A percentile compares a stretch with the other conserved stretches of the same genome.
phyloP scores from a whole-genome alignment of 495 filamentous ascomycete genomes.

The Umbilicaria muhlenbergii region DNA sequence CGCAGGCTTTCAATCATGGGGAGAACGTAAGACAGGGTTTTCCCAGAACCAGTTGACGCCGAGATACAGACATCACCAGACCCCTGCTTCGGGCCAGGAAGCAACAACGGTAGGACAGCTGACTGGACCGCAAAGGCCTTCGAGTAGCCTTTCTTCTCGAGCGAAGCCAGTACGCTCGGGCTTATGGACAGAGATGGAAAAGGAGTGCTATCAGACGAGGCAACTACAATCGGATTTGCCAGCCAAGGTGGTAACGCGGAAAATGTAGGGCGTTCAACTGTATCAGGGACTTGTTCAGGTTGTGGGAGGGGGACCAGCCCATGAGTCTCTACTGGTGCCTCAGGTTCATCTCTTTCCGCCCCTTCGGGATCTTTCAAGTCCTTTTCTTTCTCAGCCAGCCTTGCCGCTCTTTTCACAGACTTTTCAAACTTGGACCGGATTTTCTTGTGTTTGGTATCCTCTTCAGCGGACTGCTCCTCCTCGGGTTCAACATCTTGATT shows the following conservation, averaged over 20 bases:
- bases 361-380: too few relatives aligned
- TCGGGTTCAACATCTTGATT: not conserved
- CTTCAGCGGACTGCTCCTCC: conserved; percentile 1
- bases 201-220: conserved; percentile 35
- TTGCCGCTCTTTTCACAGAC: conserved; percentile 14
- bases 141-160: conserved; percentile 49
- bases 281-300: conserved; percentile 42
- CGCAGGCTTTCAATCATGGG: conserved; percentile 66
- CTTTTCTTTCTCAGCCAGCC: not conserved
- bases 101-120: conserved; percentile 59
- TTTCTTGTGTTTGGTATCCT: conserved; percentile 2
- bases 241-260: conserved; percentile 51
- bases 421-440: conserved; percentile 31
- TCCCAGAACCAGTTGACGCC: conserved; percentile 84
- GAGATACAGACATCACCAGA: conserved; percentile 72
- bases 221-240: conserved; percentile 49
- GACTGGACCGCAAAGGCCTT: conserved; percentile 79
- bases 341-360: not conserved
- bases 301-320: conserved; percentile 66
- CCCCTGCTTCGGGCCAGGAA: conserved; percentile 38
- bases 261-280: conserved; percentile 29
- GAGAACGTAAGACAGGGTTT: conserved; percentile 82
- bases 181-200: conserved; percentile 48
- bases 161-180: conserved; percentile 36
- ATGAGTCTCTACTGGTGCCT: conserved; percentile 22